Base-by-base conservation (phyloP, 495 filamentous ascomycete genomes). In the Neurospora sp. region DNA sequence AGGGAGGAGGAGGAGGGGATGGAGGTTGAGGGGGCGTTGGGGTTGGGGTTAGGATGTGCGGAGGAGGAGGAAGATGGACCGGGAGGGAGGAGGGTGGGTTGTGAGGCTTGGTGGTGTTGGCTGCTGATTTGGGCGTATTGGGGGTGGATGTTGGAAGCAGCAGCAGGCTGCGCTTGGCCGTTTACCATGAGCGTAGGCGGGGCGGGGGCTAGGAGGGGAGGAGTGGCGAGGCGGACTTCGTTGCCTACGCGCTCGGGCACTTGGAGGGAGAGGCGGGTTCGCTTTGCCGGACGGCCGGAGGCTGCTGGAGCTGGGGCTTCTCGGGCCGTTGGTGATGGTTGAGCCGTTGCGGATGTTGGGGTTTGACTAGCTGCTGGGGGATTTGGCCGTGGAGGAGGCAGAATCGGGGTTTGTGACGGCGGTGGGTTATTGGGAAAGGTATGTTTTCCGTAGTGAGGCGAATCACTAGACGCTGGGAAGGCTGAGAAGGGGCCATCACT, bases 401-500 rank as follows among this genome's bases (percentile, higher is more conserved):
- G 82, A 61, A 69, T 74, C 70, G 73, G 41, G 72, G 69, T 82
- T 77, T 72, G 70, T 69, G 77, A 79, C 69, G 80, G 84, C 20
- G 74, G 73, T 5, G 71, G 70, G 35, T 77, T 80, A 27, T 79
- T 77, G 7, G 78, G 74, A 9, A 85, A 82, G 6, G 83, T 82
- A 3, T 76, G 78, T 1, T 81, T 53, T 70, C 81, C 76, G 76
- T 81, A 78, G 46, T 48, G 53, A 69, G 76, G 80, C 53, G 75
- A 39, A n/a, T 75, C 71, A 14, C 91, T 88, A 71, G 92, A 91
- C 38, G 90, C 91, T 1, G 94, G 93, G 74, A 97, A 97, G 0
- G 94, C 94, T 9, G 91, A 94, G 77, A 95, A 96, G 8, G 94
- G 93, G 0, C 93, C 94, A 48, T 93, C 91, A 4, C 84, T 86